Percentiles rank a stretch among this genome's conserved stretches.
phyloP scores from a whole-genome alignment of 2,329 filamentous ascomycete genomes.

The Fusarium clavum region DNA sequence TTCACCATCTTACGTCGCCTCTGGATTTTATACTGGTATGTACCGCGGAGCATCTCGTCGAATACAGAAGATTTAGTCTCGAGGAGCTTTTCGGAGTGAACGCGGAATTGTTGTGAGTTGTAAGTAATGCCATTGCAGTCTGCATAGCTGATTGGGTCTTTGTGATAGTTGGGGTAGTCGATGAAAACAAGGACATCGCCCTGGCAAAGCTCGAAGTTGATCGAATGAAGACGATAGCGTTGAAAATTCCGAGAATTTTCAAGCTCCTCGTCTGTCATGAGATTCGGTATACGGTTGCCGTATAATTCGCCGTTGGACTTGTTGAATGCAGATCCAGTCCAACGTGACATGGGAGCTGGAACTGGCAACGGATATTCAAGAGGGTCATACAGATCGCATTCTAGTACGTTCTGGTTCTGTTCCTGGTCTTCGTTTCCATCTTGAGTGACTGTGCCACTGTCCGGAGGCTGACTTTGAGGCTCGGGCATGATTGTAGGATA shows the following conservation, averaged over 20 bases:
- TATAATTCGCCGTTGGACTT: constrained; percentile 4
- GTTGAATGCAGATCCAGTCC: constrained; percentile 36
- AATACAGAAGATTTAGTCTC: constrained; percentile 62
- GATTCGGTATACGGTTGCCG: background rate
- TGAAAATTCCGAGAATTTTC: constrained; percentile 43
- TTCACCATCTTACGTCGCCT: constrained; percentile 53
- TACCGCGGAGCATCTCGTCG: constrained; percentile 56
- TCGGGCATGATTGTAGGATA: background rate
- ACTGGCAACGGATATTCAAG: background rate
- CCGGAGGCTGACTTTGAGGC: background rate
- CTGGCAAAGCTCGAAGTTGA: constrained; percentile 43
- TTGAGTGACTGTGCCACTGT: background rate
- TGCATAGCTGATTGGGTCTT: constrained; percentile 25
- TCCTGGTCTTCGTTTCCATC: background rate
- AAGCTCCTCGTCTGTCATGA: constrained; percentile 34
- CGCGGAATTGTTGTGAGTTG: constrained; percentile 54
- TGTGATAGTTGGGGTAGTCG: constrained; percentile 49
- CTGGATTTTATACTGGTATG: constrained; percentile 54
- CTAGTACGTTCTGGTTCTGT: background rate
- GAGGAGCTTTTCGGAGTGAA: constrained; percentile 60
- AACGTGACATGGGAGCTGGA: constrained; percentile 25
- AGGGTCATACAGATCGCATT: background rate
- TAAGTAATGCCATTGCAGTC: constrained; percentile 54
- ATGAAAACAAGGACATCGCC: constrained; percentile 62
- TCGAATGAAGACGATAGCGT: constrained; percentile 45